A percentile compares a stretch with the other conserved stretches of the same genome.
phyloP scores from a whole-genome alignment of 2,329 filamentous ascomycete species.

The Penicillium digitatum region DNA sequence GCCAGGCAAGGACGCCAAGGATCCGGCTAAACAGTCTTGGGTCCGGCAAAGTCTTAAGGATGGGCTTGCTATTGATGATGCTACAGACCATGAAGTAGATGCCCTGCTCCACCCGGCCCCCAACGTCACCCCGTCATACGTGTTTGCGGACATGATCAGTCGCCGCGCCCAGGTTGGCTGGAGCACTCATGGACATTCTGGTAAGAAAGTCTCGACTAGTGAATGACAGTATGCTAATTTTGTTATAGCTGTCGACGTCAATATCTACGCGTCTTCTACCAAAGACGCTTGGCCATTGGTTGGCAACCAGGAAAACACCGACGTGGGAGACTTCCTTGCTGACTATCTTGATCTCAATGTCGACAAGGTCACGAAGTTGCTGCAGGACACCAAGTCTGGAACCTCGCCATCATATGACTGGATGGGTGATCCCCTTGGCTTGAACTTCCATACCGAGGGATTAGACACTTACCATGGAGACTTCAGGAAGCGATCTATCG shows the following conservation, averaged over 20 bases:
- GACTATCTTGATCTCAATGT: constrained; percentile 78
- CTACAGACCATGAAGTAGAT: constrained; percentile 66
- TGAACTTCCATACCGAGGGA: constrained; percentile 37
- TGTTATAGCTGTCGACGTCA: constrained; percentile 77
- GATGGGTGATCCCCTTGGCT: constrained; percentile 41
- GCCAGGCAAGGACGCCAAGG: constrained; percentile 32
- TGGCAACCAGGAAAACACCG: constrained; percentile 93
- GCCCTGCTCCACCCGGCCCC: constrained; percentile 57
- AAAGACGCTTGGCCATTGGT: constrained; percentile 59
- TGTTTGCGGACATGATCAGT: constrained; percentile 81
- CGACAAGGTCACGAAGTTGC: constrained; percentile 68
- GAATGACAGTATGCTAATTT: constrained; percentile 10
- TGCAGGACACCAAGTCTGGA: constrained; percentile 44
- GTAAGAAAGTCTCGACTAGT: constrained; percentile 24
- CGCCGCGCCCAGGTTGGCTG: constrained; percentile 85
- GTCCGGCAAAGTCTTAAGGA: constrained; percentile 62
- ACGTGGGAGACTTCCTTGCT: constrained; percentile 77
- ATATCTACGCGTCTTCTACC: constrained; percentile 81
- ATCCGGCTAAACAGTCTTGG: constrained; percentile 56
- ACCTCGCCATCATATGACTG: constrained; percentile 29
- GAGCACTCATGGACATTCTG: constrained; percentile 86
- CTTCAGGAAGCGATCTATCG: constrained; percentile 37
- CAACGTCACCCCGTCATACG: constrained; percentile 53
- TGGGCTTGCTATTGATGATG: constrained; percentile 73
- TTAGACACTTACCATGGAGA: constrained; percentile 46